Evolutionary conservation across 371 early-diverging fungal genomes (phyloP).

Genomic region (Actinomortierella wolfii): DNA sequence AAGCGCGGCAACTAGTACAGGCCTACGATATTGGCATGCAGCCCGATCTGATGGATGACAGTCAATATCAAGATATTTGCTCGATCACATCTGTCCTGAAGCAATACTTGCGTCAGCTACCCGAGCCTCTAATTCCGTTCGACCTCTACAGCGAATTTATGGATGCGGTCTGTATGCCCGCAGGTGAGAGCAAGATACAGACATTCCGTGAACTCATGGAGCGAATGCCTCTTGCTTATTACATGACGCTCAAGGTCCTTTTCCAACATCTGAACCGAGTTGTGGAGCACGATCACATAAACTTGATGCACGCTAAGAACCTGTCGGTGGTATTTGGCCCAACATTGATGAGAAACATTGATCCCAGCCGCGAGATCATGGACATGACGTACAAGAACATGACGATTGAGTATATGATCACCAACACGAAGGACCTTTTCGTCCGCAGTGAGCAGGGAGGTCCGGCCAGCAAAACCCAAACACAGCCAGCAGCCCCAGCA

Average conservation of each 20-base stretch:
- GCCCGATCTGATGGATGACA: conserved; percentile 57
- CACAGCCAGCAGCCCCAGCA: conserved; percentile 1
- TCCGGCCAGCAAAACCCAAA: background rate
- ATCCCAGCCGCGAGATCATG: conserved; percentile 70
- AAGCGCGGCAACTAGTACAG: conserved; percentile 67
- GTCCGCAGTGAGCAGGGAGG: conserved; percentile 5
- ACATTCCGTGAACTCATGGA: conserved; percentile 45
- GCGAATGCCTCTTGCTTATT: conserved; percentile 61
- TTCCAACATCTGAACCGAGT: conserved; percentile 69
- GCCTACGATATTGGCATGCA: conserved; percentile 42
- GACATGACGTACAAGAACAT: conserved; percentile 82
- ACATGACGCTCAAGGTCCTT: conserved; percentile 61
- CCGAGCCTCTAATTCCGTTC: conserved; percentile 89
- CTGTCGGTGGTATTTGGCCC: conserved; percentile 95
- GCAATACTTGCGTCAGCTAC: conserved; percentile 92
- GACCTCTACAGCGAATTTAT: conserved; percentile 80
- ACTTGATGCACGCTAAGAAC: conserved; percentile 88
- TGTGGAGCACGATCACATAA: conserved; percentile 58
- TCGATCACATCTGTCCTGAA: conserved; percentile 92
- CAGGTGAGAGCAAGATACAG: conserved; percentile 12
- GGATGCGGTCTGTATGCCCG: conserved; percentile 59
- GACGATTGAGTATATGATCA: conserved; percentile 69
- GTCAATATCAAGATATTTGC: conserved; percentile 64
- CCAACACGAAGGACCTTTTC: conserved; percentile 9
- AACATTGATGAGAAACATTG: conserved; percentile 76